phyloP scores from a whole-genome alignment of 441 rosid species.

The Gossypium lobatum region DNA sequence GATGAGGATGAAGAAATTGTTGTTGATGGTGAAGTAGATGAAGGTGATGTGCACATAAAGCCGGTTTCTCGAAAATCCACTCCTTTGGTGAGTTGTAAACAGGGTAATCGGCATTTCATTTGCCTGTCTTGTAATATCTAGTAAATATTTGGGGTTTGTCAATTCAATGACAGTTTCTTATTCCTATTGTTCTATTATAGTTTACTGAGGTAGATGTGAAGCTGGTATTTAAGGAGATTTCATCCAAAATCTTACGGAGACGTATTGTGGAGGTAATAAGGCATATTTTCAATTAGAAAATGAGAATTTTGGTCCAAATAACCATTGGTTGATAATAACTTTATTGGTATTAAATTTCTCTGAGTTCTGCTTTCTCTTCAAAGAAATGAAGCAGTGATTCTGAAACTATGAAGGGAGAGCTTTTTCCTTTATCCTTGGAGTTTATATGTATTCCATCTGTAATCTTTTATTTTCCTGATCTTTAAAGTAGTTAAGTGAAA shows the following conservation, averaged over 20 bases:
- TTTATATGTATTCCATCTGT: neutral
- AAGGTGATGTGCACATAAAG: slow-evolving; percentile 96
- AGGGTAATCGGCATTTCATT: neutral
- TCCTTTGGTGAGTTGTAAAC: slow-evolving; percentile 54
- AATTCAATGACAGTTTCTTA: slow-evolving; percentile 21
- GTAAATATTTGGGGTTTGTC: slow-evolving; percentile 9
- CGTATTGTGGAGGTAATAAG: slow-evolving; percentile 85
- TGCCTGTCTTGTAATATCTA: slow-evolving; percentile 4
- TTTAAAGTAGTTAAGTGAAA: neutral
- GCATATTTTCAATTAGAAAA: slow-evolving; percentile 15
- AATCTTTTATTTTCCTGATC: neutral
- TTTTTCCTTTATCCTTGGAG: neutral
- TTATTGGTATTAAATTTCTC: neutral
- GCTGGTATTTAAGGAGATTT: slow-evolving; percentile 91
- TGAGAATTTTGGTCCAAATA: neutral
- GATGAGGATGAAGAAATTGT: slow-evolving; percentile 98
- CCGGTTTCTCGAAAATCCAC: slow-evolving; percentile 60
- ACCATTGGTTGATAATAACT: slow-evolving; percentile 1
- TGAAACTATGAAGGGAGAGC: neutral
- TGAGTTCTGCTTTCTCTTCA: neutral
- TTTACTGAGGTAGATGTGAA: slow-evolving; percentile 96
- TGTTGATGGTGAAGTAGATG: slow-evolving; percentile 97
- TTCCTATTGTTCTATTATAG: slow-evolving; percentile 23
- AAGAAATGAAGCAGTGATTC: neutral
- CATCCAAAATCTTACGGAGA: slow-evolving; percentile 77